A percentile compares a stretch with the other conserved stretches of the same genome.
Conservation (phyloP, 768 basidiomycete species). For the Rhizopogon vulgaris region DNA sequence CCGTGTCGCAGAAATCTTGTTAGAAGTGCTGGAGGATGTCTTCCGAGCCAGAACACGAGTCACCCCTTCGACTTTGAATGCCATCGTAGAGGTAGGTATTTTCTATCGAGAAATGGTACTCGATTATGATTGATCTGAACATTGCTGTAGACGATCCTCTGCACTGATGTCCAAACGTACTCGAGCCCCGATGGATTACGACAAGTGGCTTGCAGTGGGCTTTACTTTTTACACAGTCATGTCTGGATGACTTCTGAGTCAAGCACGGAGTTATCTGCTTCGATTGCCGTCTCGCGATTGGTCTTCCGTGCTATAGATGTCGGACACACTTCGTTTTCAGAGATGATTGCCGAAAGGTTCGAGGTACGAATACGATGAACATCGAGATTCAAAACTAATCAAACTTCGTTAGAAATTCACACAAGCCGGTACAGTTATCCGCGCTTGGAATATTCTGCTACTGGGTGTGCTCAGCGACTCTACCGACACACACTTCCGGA, state of each 20-base stretch:
- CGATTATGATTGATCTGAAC: conserved; percentile 1
- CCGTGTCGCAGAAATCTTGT: conserved; percentile 33
- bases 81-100: conserved; percentile 48
- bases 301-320: conserved; percentile 41
- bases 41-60: conserved; percentile 49
- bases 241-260: conserved; percentile 38
- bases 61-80: conserved; percentile 39
- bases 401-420: conserved; percentile 26
- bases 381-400: not conserved
- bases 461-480: conserved; percentile 46
- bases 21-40: conserved; percentile 49
- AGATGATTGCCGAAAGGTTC: conserved; percentile 26
- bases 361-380: conserved; percentile 26
- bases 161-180: conserved; percentile 22
- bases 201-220: conserved; percentile 41
- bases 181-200: conserved; percentile 23
- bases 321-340: conserved; percentile 37
- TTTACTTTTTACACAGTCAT: conserved; percentile 49
- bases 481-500: conserved; percentile 13
- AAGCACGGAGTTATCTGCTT: conserved; percentile 48
- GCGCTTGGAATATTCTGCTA: conserved; percentile 61
- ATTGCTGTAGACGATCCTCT: conserved; percentile 23
- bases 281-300: conserved; percentile 46
- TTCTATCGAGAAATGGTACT: not conserved
- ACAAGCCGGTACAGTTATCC: conserved; percentile 34